These are phyloP conservation scores for Usnea hakonensis DNA, from an alignment of 495 filamentous ascomycete genomes.

Conservation along the genomic window DNA sequence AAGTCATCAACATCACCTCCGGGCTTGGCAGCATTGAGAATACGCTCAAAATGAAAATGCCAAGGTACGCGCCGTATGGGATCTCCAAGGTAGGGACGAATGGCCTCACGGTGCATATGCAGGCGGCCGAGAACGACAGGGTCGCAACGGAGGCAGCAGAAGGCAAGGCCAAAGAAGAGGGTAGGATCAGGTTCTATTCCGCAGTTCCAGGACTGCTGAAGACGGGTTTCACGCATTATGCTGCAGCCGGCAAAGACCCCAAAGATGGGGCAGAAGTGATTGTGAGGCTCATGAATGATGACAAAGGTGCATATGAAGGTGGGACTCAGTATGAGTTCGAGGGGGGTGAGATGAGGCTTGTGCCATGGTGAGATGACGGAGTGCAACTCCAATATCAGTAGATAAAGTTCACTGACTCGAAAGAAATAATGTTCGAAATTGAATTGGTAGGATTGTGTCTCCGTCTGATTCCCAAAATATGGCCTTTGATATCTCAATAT, in stretches of 20 bases:
- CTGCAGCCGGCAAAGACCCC: conserved; percentile 26
- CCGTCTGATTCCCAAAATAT: no score
- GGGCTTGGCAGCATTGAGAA: conserved; percentile 19
- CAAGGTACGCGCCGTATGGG: conserved; percentile 22
- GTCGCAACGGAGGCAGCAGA: conserved; percentile 16
- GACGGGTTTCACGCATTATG: conserved; percentile 35
- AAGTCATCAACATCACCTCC: conserved; percentile 28
- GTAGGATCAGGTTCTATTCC: conserved; percentile 26
- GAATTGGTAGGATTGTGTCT: no score
- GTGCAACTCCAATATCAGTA: not conserved
- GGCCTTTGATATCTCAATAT: no score
- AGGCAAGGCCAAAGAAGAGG: conserved; percentile 3
- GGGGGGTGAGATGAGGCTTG: conserved; percentile 28
- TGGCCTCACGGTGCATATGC: conserved; percentile 31
- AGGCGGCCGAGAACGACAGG: conserved; percentile 28
- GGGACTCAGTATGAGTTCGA: conserved; percentile 32
- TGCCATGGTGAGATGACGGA: conserved; percentile 28
- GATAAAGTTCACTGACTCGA: conserved; percentile 27
- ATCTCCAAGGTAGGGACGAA: conserved; percentile 31
- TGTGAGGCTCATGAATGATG: conserved; percentile 26
- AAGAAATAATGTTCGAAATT: no score
- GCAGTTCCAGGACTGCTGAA: conserved; percentile 29
- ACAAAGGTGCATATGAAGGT: conserved; percentile 22
- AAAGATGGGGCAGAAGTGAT: conserved; percentile 32
- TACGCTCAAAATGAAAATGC: conserved; percentile 20